These are phyloP conservation scores for Dryas integrifolia DNA, from an alignment of 331 rosid genomes.

Conservation along the genomic window DNA sequence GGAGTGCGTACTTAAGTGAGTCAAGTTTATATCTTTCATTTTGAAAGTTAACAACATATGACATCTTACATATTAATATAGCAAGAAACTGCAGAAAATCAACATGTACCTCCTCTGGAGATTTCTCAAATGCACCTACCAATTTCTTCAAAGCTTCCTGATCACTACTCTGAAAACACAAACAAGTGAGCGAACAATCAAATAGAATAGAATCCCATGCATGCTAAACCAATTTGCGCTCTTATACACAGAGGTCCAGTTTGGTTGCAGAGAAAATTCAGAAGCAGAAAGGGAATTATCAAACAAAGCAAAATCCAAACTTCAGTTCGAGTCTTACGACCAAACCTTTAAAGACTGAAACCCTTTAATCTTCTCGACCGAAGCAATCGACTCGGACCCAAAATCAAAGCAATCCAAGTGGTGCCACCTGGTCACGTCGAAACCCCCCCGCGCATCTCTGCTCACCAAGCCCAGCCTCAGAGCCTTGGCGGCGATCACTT, in stretches of 20 bases:
- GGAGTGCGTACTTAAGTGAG: neutral
- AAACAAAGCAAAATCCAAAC: neutral
- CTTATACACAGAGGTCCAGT: neutral
- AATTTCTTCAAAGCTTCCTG: conserved; percentile 61
- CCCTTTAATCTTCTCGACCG: conserved; percentile 50
- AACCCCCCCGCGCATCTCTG: conserved; percentile 50
- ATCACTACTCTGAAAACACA: conserved; percentile 52
- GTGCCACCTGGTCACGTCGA: conserved; percentile 60
- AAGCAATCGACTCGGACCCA: conserved; percentile 24
- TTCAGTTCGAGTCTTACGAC: neutral
- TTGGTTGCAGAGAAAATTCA: neutral
- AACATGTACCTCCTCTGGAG: conserved; percentile 37
- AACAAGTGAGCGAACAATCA: neutral
- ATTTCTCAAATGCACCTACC: conserved; percentile 36
- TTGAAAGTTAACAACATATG: too few species aligned
- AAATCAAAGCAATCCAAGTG: conserved; percentile 66
- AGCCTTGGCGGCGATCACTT: conserved; percentile 37
- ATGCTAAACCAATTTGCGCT: neutral
- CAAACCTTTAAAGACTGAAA: conserved; percentile 64
- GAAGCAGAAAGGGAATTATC: neutral
- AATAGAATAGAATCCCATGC: neutral
- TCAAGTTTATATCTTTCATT: too few species aligned
- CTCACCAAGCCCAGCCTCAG: conserved; percentile 58
- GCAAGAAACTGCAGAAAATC: neutral
- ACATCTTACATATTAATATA: neutral